Percentiles rank a stretch among this genome's conserved stretches.
These are phyloP conservation scores for Scheffersomyces illinoinensis DNA, from an alignment of 1,139 yeast species.

Conservation along the genomic window DNA sequence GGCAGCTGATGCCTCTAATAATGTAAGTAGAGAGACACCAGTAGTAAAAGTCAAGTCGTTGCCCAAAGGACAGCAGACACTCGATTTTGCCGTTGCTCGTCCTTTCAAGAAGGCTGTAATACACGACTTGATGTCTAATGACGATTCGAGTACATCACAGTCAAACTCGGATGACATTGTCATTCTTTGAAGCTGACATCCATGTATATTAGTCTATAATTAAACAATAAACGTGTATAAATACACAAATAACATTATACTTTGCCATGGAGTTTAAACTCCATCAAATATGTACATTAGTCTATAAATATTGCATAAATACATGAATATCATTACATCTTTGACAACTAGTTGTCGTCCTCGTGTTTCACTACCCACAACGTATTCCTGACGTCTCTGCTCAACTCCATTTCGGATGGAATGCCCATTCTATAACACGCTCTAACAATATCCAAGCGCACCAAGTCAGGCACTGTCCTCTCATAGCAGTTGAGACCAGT, in stretches of 20 bases:
- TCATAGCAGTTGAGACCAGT: conserved; percentile 35
- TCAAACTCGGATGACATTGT: background rate
- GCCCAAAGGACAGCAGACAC: conserved; percentile 42
- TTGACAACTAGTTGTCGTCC: conserved; percentile 2
- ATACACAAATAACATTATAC: background rate
- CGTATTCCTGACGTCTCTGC: conserved; percentile 30
- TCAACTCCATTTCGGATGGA: conserved; percentile 16
- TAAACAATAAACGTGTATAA: background rate
- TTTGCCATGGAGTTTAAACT: background rate
- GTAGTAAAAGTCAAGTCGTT: conserved; percentile 15
- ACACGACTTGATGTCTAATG: conserved; percentile 31
- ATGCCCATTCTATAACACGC: conserved; percentile 28
- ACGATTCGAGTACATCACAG: conserved; percentile 10
- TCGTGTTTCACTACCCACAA: conserved; percentile 29
- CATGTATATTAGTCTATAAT: background rate
- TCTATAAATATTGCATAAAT: background rate
- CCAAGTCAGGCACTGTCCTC: conserved; percentile 32
- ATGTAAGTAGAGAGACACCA: conserved; percentile 5
- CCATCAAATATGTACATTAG: background rate
- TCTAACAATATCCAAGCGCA: conserved; percentile 29
- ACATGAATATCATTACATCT: background rate
- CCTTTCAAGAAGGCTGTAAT: conserved; percentile 37
- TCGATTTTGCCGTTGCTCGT: conserved; percentile 17
- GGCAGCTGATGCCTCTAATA: conserved; percentile 1
- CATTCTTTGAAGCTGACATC: background rate